Conservation (phyloP, 768 basidiomycete species). For the Pleurotus ostreatus region DNA sequence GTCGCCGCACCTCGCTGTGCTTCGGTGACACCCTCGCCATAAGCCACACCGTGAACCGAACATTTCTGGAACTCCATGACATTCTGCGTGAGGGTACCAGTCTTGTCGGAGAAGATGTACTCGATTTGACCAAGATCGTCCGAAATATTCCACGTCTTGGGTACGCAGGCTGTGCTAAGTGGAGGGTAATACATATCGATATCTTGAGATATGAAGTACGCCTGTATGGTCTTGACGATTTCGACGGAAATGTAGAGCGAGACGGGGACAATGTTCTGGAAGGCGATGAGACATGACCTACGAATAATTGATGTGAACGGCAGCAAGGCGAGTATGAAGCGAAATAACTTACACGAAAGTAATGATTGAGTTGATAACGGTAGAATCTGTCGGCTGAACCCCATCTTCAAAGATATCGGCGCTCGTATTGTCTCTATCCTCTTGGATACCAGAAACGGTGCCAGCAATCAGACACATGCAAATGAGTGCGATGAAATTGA, state of each 20-base stretch:
- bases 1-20: slow-evolving; percentile 91
- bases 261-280: slow-evolving; percentile 96
- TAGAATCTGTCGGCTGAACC: slow-evolving; percentile 55
- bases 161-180: slow-evolving; percentile 84
- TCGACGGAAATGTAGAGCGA: slow-evolving; percentile 97
- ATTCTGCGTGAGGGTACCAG: slow-evolving; percentile 95
- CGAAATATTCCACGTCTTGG: slow-evolving; percentile 98
- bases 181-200: slow-evolving; percentile 93
- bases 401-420: slow-evolving; percentile 67
- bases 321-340: neutral
- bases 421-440: slow-evolving; percentile 59
- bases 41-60: slow-evolving; percentile 76
- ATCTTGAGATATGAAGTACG: slow-evolving; percentile 94
- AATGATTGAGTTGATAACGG: slow-evolving; percentile 72
- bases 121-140: slow-evolving; percentile 99
- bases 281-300: slow-evolving; percentile 90
- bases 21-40: slow-evolving; percentile 94
- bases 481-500: slow-evolving; percentile 82
- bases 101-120: slow-evolving; percentile 88
- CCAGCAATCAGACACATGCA: slow-evolving; percentile 75
- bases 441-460: slow-evolving; percentile 71
- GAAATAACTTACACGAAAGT: slow-evolving; percentile 77
- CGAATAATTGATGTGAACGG: slow-evolving; percentile 11
- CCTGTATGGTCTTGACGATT: slow-evolving; percentile 97
- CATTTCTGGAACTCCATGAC: slow-evolving; percentile 99